Percentiles rank a stretch among this genome's conserved stretches.
Conservation (phyloP, 164 flowering plant genomes). For the Buxus sempervirens region DNA sequence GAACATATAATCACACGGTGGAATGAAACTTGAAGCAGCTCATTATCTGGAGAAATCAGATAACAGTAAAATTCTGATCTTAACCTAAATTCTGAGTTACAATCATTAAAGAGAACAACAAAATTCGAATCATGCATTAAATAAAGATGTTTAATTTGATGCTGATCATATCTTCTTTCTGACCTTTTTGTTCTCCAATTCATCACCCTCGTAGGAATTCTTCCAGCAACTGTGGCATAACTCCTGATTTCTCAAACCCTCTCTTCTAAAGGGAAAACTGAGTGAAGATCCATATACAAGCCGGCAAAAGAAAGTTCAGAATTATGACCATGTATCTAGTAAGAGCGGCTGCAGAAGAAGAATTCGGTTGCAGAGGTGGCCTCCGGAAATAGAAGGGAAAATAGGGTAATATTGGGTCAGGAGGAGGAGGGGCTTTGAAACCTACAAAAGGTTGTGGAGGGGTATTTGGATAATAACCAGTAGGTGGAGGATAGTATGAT, state of each 20-base stretch:
- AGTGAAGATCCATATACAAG: not conserved
- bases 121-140: not conserved
- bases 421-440: conserved; percentile 5
- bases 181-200: not conserved
- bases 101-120: no score
- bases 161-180: not conserved
- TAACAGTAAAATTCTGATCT: not conserved
- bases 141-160: no score
- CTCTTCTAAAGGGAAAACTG: not conserved
- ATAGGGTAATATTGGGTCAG: conserved; percentile 6
- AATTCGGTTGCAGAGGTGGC: not conserved
- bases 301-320: not conserved
- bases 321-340: not conserved
- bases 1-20: not conserved
- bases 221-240: not conserved
- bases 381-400: conserved; percentile 1
- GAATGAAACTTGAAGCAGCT: not conserved
- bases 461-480: not conserved
- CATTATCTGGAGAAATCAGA: not conserved
- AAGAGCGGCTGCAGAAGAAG: not conserved
- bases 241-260: not conserved
- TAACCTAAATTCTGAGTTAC: no score
- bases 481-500: not conserved
- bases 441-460: not conserved
- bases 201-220: not conserved